These are phyloP conservation scores for Casuarina glauca DNA, from an alignment of 306 rosid genomes.

Conservation along the genomic window DNA sequence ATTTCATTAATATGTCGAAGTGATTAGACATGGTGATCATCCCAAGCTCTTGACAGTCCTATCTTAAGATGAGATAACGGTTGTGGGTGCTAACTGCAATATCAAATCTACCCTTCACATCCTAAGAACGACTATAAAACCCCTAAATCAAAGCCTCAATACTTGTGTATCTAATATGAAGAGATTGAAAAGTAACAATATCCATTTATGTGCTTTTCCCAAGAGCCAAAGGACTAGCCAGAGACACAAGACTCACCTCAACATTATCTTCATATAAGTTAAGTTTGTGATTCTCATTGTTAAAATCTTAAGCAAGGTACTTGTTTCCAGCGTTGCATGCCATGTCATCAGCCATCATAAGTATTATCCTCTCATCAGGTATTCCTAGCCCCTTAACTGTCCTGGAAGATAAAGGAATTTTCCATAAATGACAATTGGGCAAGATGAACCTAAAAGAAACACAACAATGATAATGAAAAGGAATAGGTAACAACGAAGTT, in stretches of 20 bases:
- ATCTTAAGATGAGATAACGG: neutral
- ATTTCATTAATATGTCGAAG: neutral
- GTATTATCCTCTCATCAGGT: conserved; percentile 97
- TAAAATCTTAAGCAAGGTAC: conserved; percentile 93
- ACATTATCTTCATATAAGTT: conserved; percentile 95
- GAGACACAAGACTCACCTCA: conserved; percentile 55
- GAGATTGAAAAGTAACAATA: conserved; percentile 15
- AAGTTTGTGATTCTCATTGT: conserved; percentile 91
- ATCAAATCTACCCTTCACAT: neutral
- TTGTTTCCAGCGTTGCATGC: conserved; percentile 97
- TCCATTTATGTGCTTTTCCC: neutral
- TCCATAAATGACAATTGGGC: conserved; percentile 4
- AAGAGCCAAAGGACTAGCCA: conserved; percentile 16
- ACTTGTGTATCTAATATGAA: neutral
- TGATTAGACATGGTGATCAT: neutral
- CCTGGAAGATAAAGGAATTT: conserved; percentile 51
- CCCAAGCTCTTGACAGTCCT: neutral
- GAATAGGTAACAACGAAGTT: conserved; percentile 6
- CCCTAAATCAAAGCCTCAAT: neutral
- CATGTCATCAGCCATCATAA: conserved; percentile 97
- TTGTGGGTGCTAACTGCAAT: neutral
- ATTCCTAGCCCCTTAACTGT: conserved; percentile 94
- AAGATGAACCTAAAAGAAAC: neutral
- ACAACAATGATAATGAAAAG: neutral
- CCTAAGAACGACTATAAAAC: neutral